Percentiles rank a stretch among this genome's conserved stretches.
phyloP scores from a whole-genome alignment of 2,329 filamentous ascomycete genomes.

The Penicillium sp. region DNA sequence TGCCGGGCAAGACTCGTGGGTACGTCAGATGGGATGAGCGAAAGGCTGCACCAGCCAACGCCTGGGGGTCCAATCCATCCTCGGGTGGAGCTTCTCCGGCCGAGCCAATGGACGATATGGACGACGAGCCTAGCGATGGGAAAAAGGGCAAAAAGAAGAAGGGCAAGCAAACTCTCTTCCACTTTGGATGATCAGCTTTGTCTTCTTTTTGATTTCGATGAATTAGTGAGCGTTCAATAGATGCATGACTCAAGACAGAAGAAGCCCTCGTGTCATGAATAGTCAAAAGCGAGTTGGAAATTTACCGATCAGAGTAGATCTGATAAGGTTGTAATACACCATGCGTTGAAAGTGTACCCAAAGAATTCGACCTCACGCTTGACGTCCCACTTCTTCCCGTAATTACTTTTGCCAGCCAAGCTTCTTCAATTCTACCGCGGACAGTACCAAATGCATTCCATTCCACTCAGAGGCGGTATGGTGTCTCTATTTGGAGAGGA shows the following conservation, averaged over 20 bases:
- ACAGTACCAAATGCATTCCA: no score
- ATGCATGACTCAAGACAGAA: not conserved
- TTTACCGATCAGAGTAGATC: no score
- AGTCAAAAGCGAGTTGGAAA: no score
- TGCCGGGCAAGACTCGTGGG: constrained; percentile 44
- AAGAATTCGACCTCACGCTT: no score
- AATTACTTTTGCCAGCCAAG: no score
- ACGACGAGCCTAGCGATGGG: constrained; percentile 20
- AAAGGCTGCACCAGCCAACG: constrained; percentile 28
- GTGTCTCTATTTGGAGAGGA: no score
- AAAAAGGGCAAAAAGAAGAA: constrained; percentile 37
- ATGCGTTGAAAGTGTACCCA: no score
- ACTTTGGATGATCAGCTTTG: constrained; percentile 29
- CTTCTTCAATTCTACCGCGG: no score
- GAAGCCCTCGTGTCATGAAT: not conserved
- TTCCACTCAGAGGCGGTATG: no score
- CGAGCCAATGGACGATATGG: constrained; percentile 16
- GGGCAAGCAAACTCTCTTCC: constrained; percentile 37
- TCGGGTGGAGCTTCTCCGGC: constrained; percentile 20
- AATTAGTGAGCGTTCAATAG: constrained; percentile 3
- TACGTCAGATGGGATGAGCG: constrained; percentile 43
- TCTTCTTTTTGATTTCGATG: not conserved
- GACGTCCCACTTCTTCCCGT: no score
- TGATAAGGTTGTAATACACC: no score
- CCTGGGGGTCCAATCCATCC: constrained; percentile 31